These are phyloP conservation scores for Quercus tomentella DNA, from an alignment of 331 rosid species.

Conservation along the genomic window DNA sequence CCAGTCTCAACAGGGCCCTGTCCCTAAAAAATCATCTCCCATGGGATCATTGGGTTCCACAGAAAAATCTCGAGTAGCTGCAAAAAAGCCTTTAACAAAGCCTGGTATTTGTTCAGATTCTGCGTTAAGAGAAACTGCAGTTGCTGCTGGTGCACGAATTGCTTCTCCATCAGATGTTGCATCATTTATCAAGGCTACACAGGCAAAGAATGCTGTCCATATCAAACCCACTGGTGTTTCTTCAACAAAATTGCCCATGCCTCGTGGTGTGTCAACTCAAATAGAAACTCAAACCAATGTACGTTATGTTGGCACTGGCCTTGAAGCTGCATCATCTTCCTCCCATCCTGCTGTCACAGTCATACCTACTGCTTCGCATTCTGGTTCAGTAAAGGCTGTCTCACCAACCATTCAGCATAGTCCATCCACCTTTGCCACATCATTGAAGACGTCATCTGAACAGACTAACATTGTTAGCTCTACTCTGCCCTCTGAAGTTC, in stretches of 20 bases:
- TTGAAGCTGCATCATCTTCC: constrained; percentile 6
- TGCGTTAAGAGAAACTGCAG: constrained; percentile 47
- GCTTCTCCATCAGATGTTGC: constrained; percentile 53
- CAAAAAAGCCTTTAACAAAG: constrained; percentile 45
- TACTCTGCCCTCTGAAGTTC: constrained; percentile 18
- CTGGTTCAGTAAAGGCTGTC: constrained; percentile 13
- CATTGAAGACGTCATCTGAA: constrained; percentile 19
- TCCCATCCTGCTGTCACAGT: constrained; percentile 15
- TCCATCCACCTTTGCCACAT: constrained; percentile 3
- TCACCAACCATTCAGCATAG: constrained; percentile 10
- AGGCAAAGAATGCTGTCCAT: constrained; percentile 42
- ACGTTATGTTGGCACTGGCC: constrained; percentile 5
- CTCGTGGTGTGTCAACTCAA: constrained; percentile 21
- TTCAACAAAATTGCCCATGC: constrained; percentile 30
- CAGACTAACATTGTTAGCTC: constrained; percentile 28
- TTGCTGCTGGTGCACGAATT: constrained; percentile 68
- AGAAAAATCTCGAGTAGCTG: constrained; percentile 34
- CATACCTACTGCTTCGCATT: constrained; percentile 8
- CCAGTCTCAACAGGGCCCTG: constrained; percentile 41
- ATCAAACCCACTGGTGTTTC: constrained; percentile 37
- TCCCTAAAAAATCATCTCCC: constrained; percentile 12
- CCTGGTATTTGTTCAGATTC: constrained; percentile 29
- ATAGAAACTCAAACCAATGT: constrained; percentile 35
- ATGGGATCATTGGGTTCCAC: constrained; percentile 33
- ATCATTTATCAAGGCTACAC: constrained; percentile 53